Conservation (phyloP, 1,284 basidiomycete species). For the Moniliella sp. region DNA sequence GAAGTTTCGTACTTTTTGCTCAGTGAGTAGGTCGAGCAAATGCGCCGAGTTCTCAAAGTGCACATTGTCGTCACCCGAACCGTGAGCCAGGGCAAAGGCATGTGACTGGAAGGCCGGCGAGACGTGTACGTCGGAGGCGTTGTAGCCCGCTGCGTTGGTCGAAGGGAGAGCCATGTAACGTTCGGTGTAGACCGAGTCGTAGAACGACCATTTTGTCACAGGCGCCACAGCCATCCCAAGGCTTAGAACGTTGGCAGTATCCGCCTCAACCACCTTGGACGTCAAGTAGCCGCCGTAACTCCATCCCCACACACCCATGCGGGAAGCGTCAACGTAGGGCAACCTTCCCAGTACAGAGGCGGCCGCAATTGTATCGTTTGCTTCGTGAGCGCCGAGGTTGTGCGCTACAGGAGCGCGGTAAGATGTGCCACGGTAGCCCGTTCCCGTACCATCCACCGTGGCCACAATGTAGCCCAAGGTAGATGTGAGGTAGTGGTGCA, state of each 20-base stretch:
- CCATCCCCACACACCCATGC: slow-evolving; percentile 51
- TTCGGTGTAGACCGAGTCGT: slow-evolving; percentile 68
- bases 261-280: slow-evolving; percentile 36
- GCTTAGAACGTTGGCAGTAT: slow-evolving; percentile 61
- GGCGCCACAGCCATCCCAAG: slow-evolving; percentile 65
- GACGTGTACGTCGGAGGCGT: slow-evolving; percentile 59
- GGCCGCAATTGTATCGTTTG: slow-evolving; percentile 62
- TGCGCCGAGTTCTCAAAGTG: slow-evolving; percentile 77
- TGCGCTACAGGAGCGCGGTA: slow-evolving; percentile 63
- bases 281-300: slow-evolving; percentile 22
- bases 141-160: slow-evolving; percentile 59
- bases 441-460: slow-evolving; percentile 73
- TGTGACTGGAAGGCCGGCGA: slow-evolving; percentile 59
- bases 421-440: slow-evolving; percentile 63
- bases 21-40: slow-evolving; percentile 71
- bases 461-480: slow-evolving; percentile 66
- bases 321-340: slow-evolving; percentile 54
- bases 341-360: slow-evolving; percentile 39
- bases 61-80: slow-evolving; percentile 35
- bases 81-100: slow-evolving; percentile 68
- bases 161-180: slow-evolving; percentile 77
- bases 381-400: slow-evolving; percentile 66
- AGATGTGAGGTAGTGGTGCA: slow-evolving; percentile 67
- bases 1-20: slow-evolving; percentile 52
- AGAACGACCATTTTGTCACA: slow-evolving; percentile 34